Evolutionary conservation across 169 alveolate species (phyloP), one percentile per base, ranked within the genome.

Genomic region (Plasmodium knowlesi): DNA sequence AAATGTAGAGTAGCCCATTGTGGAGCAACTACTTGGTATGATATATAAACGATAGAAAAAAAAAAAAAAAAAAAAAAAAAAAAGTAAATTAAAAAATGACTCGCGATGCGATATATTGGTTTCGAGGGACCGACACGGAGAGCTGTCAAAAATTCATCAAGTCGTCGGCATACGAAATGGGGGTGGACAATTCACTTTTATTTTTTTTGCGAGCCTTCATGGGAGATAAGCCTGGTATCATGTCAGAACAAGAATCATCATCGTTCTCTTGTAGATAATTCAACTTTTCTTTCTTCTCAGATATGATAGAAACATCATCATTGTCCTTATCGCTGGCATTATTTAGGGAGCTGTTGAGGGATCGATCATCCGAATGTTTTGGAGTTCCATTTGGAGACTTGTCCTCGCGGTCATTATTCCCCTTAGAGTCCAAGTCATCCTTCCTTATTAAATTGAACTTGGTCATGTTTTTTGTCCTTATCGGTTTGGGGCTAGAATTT

Each of bases 151-250:
- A 89, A 70, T 89, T 89, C 94, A 89, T 89, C 72, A 91, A 82
- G 71, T 91, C 95, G 41, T 91, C 95, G 12, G 95, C 95, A 50
- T 91, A 91, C 32, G 95, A 91, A 79, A 89, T 89, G 25, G 95
- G 95, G 57, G 95, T 82, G 4, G 92, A 91, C 83, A 57, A 37
- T 57, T 91, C 95, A 76, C 95, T 89, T 67, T 43, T 78, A 32
- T 41, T 57, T 79, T 39, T 80, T 41, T 89, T 39, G 16, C 57
- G 67, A 30, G 8, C 71, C 16, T 89, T 89, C 53, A 89, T 89
- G n/a, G 94, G 94, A 37, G 94, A 89, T 88, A 89, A 78, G 28
- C 90, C 94, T 37, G 94, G 94, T 67, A 89, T 80, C 25, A 89
- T 61, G 39, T 89, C 94, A 12, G 94, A 89, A 89, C 19, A 54